Conservation (phyloP, 148 eudicot genomes). For the Amaranthus palmeri region DNA sequence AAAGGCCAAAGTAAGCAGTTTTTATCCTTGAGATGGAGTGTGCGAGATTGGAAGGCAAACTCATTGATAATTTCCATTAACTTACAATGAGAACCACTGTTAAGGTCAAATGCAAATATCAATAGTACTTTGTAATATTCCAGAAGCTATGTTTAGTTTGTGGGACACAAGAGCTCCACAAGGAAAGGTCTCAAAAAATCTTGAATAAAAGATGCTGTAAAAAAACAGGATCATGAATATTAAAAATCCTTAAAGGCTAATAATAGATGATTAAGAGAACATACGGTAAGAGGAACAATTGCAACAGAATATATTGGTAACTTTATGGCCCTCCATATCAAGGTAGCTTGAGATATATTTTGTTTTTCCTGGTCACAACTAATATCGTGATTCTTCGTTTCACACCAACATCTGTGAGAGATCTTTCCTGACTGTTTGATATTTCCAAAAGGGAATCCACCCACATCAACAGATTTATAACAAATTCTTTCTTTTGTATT, state of each 20-base stretch:
- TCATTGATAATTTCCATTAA: background rate
- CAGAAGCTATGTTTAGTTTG: background rate
- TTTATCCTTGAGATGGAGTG: background rate
- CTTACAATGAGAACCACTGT: background rate
- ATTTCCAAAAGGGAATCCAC: slow-evolving; percentile 8
- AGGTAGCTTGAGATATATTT: slow-evolving; percentile 57
- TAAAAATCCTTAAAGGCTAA: background rate
- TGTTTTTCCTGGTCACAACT: slow-evolving; percentile 28
- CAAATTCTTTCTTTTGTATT: slow-evolving; percentile 7
- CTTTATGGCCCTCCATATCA: slow-evolving; percentile 95
- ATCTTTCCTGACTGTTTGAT: slow-evolving; percentile 8
- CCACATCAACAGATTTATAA: background rate
- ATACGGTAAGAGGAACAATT: slow-evolving; percentile 84
- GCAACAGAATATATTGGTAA: slow-evolving; percentile 92
- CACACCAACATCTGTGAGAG: slow-evolving; percentile 9
- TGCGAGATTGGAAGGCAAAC: background rate
- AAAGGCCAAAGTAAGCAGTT: background rate
- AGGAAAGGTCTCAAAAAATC: background rate
- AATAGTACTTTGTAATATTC: background rate
- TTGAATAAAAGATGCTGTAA: background rate
- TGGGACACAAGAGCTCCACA: background rate
- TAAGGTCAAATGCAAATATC: background rate
- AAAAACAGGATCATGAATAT: slow-evolving; percentile 1
- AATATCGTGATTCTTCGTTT: slow-evolving; percentile 16
- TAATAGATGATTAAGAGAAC: slow-evolving; percentile 21